Evolutionary conservation across 257 asterid species (phyloP).

Genomic region (Solanum corneliomulleri): DNA sequence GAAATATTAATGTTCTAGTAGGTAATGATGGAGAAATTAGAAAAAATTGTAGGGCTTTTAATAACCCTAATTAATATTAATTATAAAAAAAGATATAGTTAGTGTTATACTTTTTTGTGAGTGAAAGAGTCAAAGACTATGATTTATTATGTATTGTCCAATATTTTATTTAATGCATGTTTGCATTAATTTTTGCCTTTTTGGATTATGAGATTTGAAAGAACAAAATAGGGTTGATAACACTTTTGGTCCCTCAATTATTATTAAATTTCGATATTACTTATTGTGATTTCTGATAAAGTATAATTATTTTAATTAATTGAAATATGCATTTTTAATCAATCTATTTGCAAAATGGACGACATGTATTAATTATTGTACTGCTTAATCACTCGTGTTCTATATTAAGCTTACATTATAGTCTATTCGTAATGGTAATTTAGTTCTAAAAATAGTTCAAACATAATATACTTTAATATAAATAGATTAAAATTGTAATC

Average conservation of each 20-base stretch:
- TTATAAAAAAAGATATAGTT: neutral
- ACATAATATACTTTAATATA: neutral
- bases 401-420: neutral
- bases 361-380: neutral
- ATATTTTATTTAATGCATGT: neutral
- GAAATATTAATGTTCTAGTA: constrained; percentile 9
- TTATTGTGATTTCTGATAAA: neutral
- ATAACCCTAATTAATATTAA: neutral
- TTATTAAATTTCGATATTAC: neutral
- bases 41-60: constrained; percentile 20
- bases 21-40: constrained; percentile 25
- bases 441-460: neutral
- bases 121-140: neutral
- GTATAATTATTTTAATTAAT: neutral
- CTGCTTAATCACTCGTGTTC: neutral
- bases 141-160: neutral
- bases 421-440: neutral
- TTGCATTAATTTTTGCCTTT: neutral
- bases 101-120: neutral
- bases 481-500: neutral
- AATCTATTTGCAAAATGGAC: neutral
- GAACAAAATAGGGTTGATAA: neutral
- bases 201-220: neutral
- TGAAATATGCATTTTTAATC: neutral
- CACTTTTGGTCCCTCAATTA: neutral